These are phyloP conservation scores for Aspergillus pseudonomiae DNA, from an alignment of 2,329 filamentous ascomycete genomes.

Conservation along the genomic window DNA sequence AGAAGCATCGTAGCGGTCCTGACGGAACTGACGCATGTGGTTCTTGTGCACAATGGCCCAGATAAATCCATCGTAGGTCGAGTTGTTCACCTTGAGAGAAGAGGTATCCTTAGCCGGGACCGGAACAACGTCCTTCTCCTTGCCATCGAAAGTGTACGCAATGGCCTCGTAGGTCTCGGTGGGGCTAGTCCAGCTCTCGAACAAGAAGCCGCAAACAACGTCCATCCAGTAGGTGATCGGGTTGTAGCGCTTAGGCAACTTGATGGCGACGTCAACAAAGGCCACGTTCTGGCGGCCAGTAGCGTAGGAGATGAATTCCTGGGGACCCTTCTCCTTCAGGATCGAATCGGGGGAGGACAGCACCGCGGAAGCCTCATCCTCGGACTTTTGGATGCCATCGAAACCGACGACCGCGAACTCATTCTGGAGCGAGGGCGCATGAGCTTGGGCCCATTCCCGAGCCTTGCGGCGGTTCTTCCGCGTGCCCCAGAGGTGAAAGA, in stretches of 20 bases:
- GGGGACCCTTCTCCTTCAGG: slow-evolving; percentile 83
- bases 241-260: slow-evolving; percentile 84
- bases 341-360: slow-evolving; percentile 59
- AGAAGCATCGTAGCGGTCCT: slow-evolving; percentile 92
- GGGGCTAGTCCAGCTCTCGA: slow-evolving; percentile 73
- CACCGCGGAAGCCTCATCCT: slow-evolving; percentile 46
- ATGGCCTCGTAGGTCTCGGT: slow-evolving; percentile 75
- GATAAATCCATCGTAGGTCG: slow-evolving; percentile 83
- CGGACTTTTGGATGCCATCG: slow-evolving; percentile 54
- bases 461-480: slow-evolving; percentile 79
- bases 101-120: slow-evolving; percentile 65
- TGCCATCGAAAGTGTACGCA: slow-evolving; percentile 88
- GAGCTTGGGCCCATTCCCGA: slow-evolving; percentile 75
- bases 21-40: slow-evolving; percentile 83
- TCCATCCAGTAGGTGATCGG: slow-evolving; percentile 71
- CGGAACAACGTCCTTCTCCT: slow-evolving; percentile 77
- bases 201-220: slow-evolving; percentile 70
- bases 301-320: slow-evolving; percentile 84
- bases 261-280: slow-evolving; percentile 83
- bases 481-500: slow-evolving; percentile 80
- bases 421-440: slow-evolving; percentile 70
- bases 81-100: slow-evolving; percentile 54
- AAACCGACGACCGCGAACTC: slow-evolving; percentile 92
- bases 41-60: slow-evolving; percentile 96
- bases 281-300: slow-evolving; percentile 91